Conservation (phyloP, 805 yeast genomes). For the Henningerozyma blattae region DNA sequence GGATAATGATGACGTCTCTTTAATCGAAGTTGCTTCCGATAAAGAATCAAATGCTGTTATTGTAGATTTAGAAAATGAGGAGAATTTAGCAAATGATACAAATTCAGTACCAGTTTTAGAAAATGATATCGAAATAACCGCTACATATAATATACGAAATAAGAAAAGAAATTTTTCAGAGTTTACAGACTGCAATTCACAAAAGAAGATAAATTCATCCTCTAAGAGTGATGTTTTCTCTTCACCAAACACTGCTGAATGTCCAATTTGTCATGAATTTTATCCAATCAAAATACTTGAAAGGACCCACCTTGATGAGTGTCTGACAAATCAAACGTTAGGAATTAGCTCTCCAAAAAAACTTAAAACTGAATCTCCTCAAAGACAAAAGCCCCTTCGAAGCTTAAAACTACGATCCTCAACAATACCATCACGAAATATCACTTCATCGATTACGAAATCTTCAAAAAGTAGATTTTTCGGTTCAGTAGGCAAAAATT, state of each 20-base stretch:
- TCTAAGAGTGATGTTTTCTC: too few species aligned
- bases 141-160: conserved; percentile 14
- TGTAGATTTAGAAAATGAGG: conserved; percentile 3
- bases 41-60: conserved; percentile 10
- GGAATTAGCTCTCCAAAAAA: conserved; percentile 2
- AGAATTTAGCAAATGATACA: conserved; percentile 14
- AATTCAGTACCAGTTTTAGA: too few species aligned
- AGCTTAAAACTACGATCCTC: too few species aligned
- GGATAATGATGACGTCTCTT: conserved; percentile 6
- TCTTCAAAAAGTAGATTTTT: too few species aligned
- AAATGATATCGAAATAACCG: conserved; percentile 20
- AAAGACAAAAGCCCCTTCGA: too few species aligned
- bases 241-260: conserved; percentile 33
- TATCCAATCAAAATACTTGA: conserved; percentile 49
- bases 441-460: too few species aligned
- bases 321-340: conserved; percentile 28
- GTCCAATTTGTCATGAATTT: conserved; percentile 54
- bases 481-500: too few species aligned
- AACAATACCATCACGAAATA: too few species aligned
- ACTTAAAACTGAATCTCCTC: not conserved
- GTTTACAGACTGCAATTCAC: too few species aligned
- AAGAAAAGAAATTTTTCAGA: conserved; percentile 2
- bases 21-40: conserved; percentile 23
- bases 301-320: conserved; percentile 47
- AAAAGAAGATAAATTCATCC: too few species aligned